Evolutionary conservation across 1,284 basidiomycete genomes (phyloP), one percentile per base, ranked within the genome.

Genomic region (Ustilago lituana): DNA sequence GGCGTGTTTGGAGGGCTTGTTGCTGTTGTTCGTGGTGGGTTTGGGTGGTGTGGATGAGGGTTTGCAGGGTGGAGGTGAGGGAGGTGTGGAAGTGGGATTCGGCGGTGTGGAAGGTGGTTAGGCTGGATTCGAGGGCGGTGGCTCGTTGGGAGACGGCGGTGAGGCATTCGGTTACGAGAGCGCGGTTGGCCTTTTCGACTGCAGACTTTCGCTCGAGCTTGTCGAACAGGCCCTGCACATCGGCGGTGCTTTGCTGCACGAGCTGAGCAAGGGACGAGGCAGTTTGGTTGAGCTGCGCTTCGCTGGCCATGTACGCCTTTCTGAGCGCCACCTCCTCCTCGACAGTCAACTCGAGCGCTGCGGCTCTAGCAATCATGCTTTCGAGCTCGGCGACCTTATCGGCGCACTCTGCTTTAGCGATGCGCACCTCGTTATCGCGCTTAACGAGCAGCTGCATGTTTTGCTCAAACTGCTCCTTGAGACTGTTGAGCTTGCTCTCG

Each of bases 181-280:
- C 86, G 1, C 88, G 84, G 75, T 94, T 95, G 5, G 87, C 84
- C 36, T 84, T 85, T 39, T 93, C 86, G 3, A 89, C 85, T 20
- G 84, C 82, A n/a, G 87, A 84, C 78, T 92, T 93, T 59, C 93
- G 89, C 40, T 91, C 92, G 92, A 74, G 31, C 84, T 96, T 96
- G 50, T 88, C 88, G 70, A 93, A 92, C 11, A 96, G 83, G 0
- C 88, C 87, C 5, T 85, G 85, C 17, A 94, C 85, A 78, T 96
- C 92, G 11, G 84, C 85, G 19, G 91, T 84, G 69, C 89, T 90
- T 67, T 92, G 87, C 19, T 86, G 83, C 0, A 89, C 88, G 11
- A 89, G 87, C 35, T 85, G 84, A 77, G 88, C 91, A 59, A 96
- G 83, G 5, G 87, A 87, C 20, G 79, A 83, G 0, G 94, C 93